Percentiles rank a stretch among this genome's conserved stretches.
Evolutionary conservation across 768 basidiomycete genomes (phyloP).

Genomic region (Postia placenta): DNA sequence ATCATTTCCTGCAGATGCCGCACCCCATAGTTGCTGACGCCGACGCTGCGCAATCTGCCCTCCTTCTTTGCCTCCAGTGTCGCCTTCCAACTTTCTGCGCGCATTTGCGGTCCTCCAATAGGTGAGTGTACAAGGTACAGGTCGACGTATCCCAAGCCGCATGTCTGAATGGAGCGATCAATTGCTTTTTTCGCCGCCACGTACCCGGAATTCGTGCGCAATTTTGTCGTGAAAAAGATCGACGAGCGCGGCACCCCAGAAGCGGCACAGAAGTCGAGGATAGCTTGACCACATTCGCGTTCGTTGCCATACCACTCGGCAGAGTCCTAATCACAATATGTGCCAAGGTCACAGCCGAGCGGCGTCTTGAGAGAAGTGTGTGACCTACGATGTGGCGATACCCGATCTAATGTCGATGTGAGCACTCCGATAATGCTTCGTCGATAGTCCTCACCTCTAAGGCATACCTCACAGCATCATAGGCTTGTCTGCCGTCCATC

Average conservation of each 20-base stretch:
- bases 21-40: constrained; percentile 58
- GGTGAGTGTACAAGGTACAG: constrained; percentile 70
- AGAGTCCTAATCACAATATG: constrained; percentile 31
- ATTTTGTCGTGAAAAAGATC: constrained; percentile 69
- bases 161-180: constrained; percentile 43
- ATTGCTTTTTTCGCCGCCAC: constrained; percentile 43
- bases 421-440: too few species aligned
- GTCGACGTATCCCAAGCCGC: constrained; percentile 60
- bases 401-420: constrained; percentile 39
- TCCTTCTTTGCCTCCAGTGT: constrained; percentile 57
- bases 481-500: constrained; percentile 50
- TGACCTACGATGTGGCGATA: constrained; percentile 55
- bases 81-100: constrained; percentile 61
- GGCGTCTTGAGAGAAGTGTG: not conserved
- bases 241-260: constrained; percentile 46
- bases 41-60: constrained; percentile 54
- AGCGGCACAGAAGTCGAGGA: constrained; percentile 45
- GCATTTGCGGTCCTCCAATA: constrained; percentile 48
- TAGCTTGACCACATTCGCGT: constrained; percentile 53
- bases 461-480: constrained; percentile 52
- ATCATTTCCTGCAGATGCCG: constrained; percentile 53
- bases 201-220: constrained; percentile 52
- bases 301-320: constrained; percentile 63
- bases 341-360: not conserved
- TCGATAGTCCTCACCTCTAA: constrained; percentile 41